Base-by-base conservation (phyloP, 2,329 filamentous ascomycete species). In the Penicillium fuscoglaucum region DNA sequence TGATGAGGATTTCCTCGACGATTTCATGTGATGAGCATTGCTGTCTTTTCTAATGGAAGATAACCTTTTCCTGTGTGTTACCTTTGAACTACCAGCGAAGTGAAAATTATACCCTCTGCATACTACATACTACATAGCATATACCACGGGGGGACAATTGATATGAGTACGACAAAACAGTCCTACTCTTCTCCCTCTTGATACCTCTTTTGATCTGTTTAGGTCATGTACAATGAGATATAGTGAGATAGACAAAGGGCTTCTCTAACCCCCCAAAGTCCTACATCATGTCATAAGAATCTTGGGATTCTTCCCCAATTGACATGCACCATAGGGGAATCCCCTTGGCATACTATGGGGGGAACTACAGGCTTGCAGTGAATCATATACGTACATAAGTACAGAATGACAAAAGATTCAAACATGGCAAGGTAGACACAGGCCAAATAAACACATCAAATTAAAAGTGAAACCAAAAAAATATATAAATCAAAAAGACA, bases 1-100 rank as follows among this genome's bases (percentile, higher is more conserved):
- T 15, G 82, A 84, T 62, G 84, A 87, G 59, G 81, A 90, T 60
- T 80, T 78, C 72, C 93, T 90, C 79, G 93, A 97, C 59, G 93
- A 99, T 71, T 99, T 99, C 71, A 96, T 96, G 91, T 93, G 83
- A 77, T 76, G 24, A 19, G 28, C 15, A 37, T 26, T 15, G 21
- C n/a, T 17, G 8, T 41, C 10, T 55, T n/a, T 12, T 17, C 13
- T 2, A 29, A 37, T 37, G 24, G 31, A 40, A 45, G 29, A 28
- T 26, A 7, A 39, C 19, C 24, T 15, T 47, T 53, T 26, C 3
- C 26, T 57, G 24, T 39, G 53, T 51, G 37, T 52, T n/a, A 56
- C 15, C 6, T 37, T 53, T 53, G 15, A 28, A 19, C 47, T 19
- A 26, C 43, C 24, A 31, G 54, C 37, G 35, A 54, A 48, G 28